phyloP scores from a whole-genome alignment of 2,329 filamentous ascomycete species.

The Aspergillus glaucus region DNA sequence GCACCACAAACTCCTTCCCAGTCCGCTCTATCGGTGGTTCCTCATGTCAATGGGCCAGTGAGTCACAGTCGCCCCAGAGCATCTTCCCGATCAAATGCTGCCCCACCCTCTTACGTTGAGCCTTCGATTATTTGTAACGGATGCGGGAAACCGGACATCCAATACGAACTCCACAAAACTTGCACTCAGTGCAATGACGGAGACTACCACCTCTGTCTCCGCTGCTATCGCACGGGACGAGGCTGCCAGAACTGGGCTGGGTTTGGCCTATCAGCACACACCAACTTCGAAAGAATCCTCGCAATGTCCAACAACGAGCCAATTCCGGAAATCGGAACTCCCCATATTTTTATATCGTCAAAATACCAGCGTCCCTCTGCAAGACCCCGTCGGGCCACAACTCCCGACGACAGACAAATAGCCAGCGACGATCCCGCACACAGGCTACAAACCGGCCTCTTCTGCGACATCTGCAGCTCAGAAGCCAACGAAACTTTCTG shows the following conservation, averaged over 20 bases:
- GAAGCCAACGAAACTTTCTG: constrained; percentile 82
- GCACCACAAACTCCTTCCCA: neutral
- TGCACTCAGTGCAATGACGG: constrained; percentile 66
- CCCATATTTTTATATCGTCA: constrained; percentile 46
- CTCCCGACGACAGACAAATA: constrained; percentile 40
- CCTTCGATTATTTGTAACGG: constrained; percentile 67
- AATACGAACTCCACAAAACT: constrained; percentile 81
- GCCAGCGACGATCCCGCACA: constrained; percentile 62
- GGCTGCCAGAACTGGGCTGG: constrained; percentile 87
- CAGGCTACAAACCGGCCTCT: constrained; percentile 70
- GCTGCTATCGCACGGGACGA: constrained; percentile 69
- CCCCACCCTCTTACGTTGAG: constrained; percentile 51
- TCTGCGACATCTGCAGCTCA: constrained; percentile 69
- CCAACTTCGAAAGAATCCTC: constrained; percentile 56
- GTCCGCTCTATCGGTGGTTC: neutral
- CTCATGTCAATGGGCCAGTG: constrained; percentile 4
- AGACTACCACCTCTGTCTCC: constrained; percentile 70
- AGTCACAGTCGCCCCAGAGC: constrained; percentile 23
- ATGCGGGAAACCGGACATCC: constrained; percentile 66
- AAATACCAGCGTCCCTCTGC: constrained; percentile 28
- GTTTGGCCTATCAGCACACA: constrained; percentile 68
- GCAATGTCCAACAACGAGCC: constrained; percentile 20
- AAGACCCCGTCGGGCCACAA: constrained; percentile 18
- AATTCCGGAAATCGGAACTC: constrained; percentile 19
- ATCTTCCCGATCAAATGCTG: constrained; percentile 23